Base-by-base conservation (phyloP, 345 rosid species). In the Ailanthus altissimus region DNA sequence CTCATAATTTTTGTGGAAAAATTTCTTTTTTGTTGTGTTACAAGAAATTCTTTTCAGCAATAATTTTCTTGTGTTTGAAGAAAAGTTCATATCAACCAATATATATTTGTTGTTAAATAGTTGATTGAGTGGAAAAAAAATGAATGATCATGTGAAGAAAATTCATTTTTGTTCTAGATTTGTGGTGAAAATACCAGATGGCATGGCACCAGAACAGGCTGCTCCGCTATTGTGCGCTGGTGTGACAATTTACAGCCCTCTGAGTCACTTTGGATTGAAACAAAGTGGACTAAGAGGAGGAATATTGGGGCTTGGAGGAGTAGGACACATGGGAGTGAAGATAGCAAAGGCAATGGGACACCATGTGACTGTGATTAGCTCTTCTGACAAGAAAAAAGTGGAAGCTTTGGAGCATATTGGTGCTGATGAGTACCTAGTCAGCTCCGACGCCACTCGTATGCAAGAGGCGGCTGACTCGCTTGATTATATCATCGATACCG, bases 281-380 rank as follows among this genome's bases (percentile, higher is more conserved):
- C 56, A 50, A 70, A 86, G 89, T 62, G 97, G 98, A 16, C 75
- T 92, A 21, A 86, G 92, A 75, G 98, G 99, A 78, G 98, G 92
- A 4, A 89, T 95, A 28, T 56, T 95, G 77, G 99, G 99, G 67
- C 88, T 95, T 62, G 98, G 99, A 72, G 99, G 99, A 70, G 99
- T 92, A 5, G 99, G 99, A 2, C 99, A 95, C 86, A 92, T 95
- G 97, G 99, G 98, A 42, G 97, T 95, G 88, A 89, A 86, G 77
- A 92, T 95, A 67, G 98, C 99, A 2, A 95, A 95, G 81, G 97
- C 97, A 75, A 89, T 90, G 96, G 98, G 97, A 69, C 99, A 95
- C 81, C 98, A 91, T 74, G 90, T 95, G 8, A 95, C 97, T 0
- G 98, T 95, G 68, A 92, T 95, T 14, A 95, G 98, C 90, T 95